Conservation (phyloP, 2,329 filamentous ascomycete genomes). For the Aureobasidium pullulans region DNA sequence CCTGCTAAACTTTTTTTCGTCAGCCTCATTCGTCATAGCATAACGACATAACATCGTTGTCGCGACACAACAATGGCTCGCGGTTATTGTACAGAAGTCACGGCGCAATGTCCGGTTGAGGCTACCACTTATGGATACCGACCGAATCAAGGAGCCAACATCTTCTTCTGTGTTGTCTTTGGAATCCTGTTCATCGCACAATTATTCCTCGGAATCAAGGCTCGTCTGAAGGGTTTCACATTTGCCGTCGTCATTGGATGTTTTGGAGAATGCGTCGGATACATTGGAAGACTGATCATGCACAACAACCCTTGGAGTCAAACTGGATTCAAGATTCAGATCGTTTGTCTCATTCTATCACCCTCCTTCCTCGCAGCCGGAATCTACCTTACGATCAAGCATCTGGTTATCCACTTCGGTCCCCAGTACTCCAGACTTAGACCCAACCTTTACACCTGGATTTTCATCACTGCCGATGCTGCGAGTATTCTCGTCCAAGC, state of each 20-base stretch:
- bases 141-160: conserved; percentile 32
- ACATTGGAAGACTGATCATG: conserved; percentile 36
- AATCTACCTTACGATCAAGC: conserved; percentile 42
- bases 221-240: conserved; percentile 34
- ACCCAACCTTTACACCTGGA: conserved; percentile 40
- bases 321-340: conserved; percentile 35
- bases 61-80: neutral
- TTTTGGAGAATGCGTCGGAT: conserved; percentile 36
- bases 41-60: neutral
- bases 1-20: neutral
- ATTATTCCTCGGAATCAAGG: conserved; percentile 27
- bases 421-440: conserved; percentile 33
- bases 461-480: conserved; percentile 45
- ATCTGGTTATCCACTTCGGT: conserved; percentile 39
- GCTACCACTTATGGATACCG: conserved; percentile 35
- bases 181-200: conserved; percentile 29
- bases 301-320: conserved; percentile 32
- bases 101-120: conserved; percentile 28
- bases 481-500: conserved; percentile 39
- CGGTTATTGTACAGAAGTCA: conserved; percentile 22
- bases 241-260: conserved; percentile 34
- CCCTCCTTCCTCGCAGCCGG: conserved; percentile 40
- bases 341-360: conserved; percentile 36
- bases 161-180: conserved; percentile 33
- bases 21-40: neutral